phyloP scores from a whole-genome alignment of 2,329 filamentous ascomycete genomes.

The Apiospora marii region DNA sequence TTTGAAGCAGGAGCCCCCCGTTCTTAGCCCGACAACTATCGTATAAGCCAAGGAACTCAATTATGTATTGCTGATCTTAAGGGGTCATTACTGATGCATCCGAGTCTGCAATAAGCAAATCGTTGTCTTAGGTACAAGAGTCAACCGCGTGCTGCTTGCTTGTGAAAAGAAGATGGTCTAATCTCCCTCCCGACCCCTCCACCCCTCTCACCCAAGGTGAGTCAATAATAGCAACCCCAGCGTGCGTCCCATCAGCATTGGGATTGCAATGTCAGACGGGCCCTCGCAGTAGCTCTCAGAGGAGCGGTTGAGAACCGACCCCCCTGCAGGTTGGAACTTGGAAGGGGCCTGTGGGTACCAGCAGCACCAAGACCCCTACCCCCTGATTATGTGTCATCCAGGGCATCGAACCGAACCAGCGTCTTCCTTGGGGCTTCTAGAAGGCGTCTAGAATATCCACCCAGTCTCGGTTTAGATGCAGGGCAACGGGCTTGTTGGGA shows the following conservation, averaged over 20 bases:
- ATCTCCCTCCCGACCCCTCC: not conserved
- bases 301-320: not conserved
- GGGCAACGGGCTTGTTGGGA: not conserved
- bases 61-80: not conserved
- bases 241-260: not conserved
- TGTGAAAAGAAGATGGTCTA: not conserved
- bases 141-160: not conserved
- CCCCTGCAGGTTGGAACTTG: not conserved
- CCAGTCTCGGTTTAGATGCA: not conserved
- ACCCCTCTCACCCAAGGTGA: not conserved
- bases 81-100: conserved; percentile 11
- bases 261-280: not conserved
- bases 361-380: too few species aligned
- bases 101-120: not conserved
- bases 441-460: not conserved
- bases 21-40: not conserved
- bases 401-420: conserved; percentile 15
- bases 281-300: not conserved
- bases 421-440: conserved; percentile 4
- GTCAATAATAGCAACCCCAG: conserved; percentile 11
- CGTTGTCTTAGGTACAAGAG: not conserved
- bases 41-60: not conserved
- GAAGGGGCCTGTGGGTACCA: not conserved
- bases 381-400: conserved; percentile 2
- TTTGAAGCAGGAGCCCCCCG: not conserved